Base-by-base conservation (phyloP, 2,329 filamentous ascomycete species). In the Fusarium tricinctum region DNA sequence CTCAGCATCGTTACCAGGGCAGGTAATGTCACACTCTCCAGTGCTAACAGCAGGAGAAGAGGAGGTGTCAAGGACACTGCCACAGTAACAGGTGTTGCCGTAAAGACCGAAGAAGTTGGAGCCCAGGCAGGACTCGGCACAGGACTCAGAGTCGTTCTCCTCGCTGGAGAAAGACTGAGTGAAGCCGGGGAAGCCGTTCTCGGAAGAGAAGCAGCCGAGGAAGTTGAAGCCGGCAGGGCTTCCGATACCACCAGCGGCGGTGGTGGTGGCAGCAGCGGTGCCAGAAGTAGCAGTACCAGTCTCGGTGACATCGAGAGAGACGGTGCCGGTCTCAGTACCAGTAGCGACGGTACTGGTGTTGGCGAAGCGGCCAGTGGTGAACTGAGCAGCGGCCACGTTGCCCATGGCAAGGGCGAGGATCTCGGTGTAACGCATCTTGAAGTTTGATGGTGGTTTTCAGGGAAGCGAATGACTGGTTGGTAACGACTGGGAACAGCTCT, bases 391-490 rank as follows among this genome's bases (percentile, higher is more conserved):
- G 56, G 67, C 76, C 62, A 76, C 43, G 40, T 76, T 74, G 72
- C 72, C 72, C 61, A 73, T 73, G 70, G 75, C 77, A 10, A 78
- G 61, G 66, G 75, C 74, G 49, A 76, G 54, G 40, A 78, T 44
- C 53, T 70, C 47, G 47, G 75, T 68, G 66, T 69, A 77, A 68
- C 74, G 77, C 78, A 79, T 79, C 28, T 63, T 75, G 69, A 38
- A 9, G 15, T 49, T 23, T 62, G 49, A 53, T 68, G 44, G 39
- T 62, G 57, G 52, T 59, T 54, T 45, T 59, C n/a, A 53, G 43
- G 26, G 46, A 55, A 75, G 68, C 65, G 68, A 74, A 69, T 73
- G 74, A 74, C 63, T 55, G 63, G 50, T 50, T 48, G 51, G 55
- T 65, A 74, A 71, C 58, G 70, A 76, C 68, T 63, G 70, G 56